phyloP scores from a whole-genome alignment of 2,329 filamentous ascomycete genomes.

The Botrytis fabae region DNA sequence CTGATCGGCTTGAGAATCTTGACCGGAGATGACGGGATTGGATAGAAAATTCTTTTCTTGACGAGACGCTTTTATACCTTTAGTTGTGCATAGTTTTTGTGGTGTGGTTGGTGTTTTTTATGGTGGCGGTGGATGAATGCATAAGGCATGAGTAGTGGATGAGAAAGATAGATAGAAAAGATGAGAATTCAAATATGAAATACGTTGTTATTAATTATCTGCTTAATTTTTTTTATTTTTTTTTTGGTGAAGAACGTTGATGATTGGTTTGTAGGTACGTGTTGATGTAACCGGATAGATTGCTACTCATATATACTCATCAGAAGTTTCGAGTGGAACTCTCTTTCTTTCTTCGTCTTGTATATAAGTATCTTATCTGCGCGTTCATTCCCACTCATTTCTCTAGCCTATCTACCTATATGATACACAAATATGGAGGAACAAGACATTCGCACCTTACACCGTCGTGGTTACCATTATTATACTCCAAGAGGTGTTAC shows the following conservation, averaged over 20 bases:
- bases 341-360: background rate
- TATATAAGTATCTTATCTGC: background rate
- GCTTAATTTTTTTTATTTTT: background rate
- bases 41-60: background rate
- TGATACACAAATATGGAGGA: background rate
- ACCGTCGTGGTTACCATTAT: background rate
- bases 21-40: background rate
- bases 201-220: background rate
- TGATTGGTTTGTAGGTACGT: background rate
- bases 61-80: background rate
- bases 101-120: background rate
- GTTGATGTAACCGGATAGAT: background rate
- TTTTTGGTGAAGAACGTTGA: background rate
- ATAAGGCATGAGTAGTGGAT: background rate
- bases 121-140: background rate
- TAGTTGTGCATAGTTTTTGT: slow-evolving; percentile 9
- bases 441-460: background rate
- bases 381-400: background rate
- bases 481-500: background rate
- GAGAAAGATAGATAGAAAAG: background rate
- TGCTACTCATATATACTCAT: background rate
- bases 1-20: slow-evolving; percentile 22
- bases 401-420: background rate
- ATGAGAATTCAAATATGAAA: background rate
- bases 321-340: background rate